A percentile compares a stretch with the other conserved stretches of the same genome.
phyloP scores from a whole-genome alignment of 2,329 filamentous ascomycete species.

The Truncatella angustata region DNA sequence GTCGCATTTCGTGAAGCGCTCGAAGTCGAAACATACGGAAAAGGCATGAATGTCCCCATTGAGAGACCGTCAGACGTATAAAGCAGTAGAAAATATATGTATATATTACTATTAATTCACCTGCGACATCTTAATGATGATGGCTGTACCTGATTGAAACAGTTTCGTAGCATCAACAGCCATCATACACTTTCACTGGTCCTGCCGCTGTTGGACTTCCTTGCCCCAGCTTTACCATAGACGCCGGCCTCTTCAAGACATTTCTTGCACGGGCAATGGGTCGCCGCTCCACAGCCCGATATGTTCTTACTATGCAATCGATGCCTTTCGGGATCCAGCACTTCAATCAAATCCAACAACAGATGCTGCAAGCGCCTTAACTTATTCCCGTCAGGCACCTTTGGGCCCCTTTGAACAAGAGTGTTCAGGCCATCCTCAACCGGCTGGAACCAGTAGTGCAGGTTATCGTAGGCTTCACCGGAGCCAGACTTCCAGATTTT shows the following conservation, averaged over 20 bases:
- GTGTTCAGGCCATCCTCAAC: background rate
- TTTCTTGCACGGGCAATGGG: background rate
- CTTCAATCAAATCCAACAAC: background rate
- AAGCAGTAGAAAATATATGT: too few relatives aligned
- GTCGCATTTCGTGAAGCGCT: slow-evolving; percentile 14
- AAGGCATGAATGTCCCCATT: slow-evolving; percentile 10
- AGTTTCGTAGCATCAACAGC: too few relatives aligned
- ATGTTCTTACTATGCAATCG: background rate
- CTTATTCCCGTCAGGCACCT: background rate
- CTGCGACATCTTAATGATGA: too few relatives aligned
- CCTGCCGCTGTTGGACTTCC: too few relatives aligned
- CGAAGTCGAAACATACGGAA: background rate
- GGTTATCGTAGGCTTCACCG: background rate
- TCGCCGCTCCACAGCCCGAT: background rate
- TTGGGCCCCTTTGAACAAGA: background rate
- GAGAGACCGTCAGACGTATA: too few relatives aligned
- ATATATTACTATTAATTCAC: too few relatives aligned
- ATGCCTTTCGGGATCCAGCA: background rate
- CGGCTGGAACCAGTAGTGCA: slow-evolving; percentile 2
- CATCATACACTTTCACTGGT: too few relatives aligned
- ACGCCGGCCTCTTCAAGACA: background rate
- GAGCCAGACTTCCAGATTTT: background rate
- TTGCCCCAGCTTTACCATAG: background rate
- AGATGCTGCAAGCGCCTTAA: background rate
- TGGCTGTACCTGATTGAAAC: too few relatives aligned